phyloP scores from a whole-genome alignment of 2,329 filamentous ascomycete genomes.

The Fusarium tanahbumbuense region DNA sequence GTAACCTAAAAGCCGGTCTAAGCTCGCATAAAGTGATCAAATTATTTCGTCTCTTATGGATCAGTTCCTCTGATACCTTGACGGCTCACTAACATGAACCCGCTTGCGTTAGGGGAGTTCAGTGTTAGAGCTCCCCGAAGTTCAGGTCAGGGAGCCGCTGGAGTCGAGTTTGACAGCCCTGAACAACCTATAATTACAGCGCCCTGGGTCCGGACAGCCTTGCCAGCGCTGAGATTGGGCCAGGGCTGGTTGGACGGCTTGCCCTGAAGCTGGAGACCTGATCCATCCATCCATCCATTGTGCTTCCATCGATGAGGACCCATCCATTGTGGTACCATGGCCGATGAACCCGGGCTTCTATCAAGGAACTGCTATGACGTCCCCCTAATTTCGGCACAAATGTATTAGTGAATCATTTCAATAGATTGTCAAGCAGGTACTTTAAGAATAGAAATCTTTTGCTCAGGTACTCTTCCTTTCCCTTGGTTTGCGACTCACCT shows the following conservation, averaged over 20 bases:
- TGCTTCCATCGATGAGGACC: slow-evolving; percentile 20
- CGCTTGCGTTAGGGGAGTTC: slow-evolving; percentile 17
- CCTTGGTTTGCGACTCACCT: slow-evolving; percentile 8
- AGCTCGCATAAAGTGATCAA: not conserved
- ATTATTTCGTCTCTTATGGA: not conserved
- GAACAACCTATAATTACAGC: slow-evolving; percentile 25
- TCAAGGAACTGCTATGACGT: slow-evolving; percentile 23
- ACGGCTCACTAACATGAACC: slow-evolving; percentile 43
- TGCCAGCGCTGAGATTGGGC: slow-evolving; percentile 29
- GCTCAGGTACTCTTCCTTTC: not conserved
- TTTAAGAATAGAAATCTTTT: slow-evolving; percentile 7
- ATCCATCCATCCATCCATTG: slow-evolving; percentile 15
- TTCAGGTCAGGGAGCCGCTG: slow-evolving; percentile 12
- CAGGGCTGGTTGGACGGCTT: slow-evolving; percentile 39
- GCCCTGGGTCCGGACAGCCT: not conserved
- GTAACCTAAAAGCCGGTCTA: not conserved
- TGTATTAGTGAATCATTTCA: slow-evolving; percentile 7
- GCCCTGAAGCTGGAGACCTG: slow-evolving; percentile 28
- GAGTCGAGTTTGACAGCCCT: not conserved
- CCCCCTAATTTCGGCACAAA: slow-evolving; percentile 22
- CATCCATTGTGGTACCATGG: slow-evolving; percentile 29
- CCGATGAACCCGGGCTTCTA: slow-evolving; percentile 32
- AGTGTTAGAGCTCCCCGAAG: slow-evolving; percentile 24
- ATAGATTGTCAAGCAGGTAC: not conserved
- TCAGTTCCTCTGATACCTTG: not conserved